Conservation (phyloP, 2,329 filamentous ascomycete species). For the Penicillium hordei region DNA sequence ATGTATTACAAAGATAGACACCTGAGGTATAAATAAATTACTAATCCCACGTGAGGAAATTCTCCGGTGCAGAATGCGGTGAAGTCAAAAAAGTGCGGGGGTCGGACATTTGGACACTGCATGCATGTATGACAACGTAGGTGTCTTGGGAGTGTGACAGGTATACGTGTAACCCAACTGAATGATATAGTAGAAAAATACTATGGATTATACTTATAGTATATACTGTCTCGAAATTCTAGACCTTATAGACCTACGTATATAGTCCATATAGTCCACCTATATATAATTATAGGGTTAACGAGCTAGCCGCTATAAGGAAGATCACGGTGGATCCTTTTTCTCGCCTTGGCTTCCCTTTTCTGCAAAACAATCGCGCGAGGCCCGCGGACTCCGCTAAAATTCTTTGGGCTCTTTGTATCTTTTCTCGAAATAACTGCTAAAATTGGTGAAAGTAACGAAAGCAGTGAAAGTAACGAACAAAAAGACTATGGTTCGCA, state of each 20-base stretch:
- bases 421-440: conserved; percentile 2
- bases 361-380: conserved; percentile 17
- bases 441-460: conserved; percentile 15
- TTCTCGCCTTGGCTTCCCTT: conserved; percentile 27
- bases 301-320: background rate
- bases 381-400: conserved; percentile 14
- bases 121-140: background rate
- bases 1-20: background rate
- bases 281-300: background rate
- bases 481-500: background rate
- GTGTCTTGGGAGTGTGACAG: background rate
- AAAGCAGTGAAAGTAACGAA: too few species aligned
- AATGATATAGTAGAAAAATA: background rate
- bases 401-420: background rate
- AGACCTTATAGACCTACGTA: background rate
- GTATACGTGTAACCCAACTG: background rate
- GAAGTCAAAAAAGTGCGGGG: too few species aligned
- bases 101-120: too few species aligned
- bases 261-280: too few species aligned
- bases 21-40: background rate
- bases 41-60: background rate
- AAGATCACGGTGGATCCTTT: background rate
- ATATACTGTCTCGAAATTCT: background rate
- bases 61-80: background rate
- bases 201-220: background rate